These are phyloP conservation scores for Rutstroemia sydowiana DNA, from an alignment of 2,329 filamentous ascomycete genomes.

Conservation along the genomic window DNA sequence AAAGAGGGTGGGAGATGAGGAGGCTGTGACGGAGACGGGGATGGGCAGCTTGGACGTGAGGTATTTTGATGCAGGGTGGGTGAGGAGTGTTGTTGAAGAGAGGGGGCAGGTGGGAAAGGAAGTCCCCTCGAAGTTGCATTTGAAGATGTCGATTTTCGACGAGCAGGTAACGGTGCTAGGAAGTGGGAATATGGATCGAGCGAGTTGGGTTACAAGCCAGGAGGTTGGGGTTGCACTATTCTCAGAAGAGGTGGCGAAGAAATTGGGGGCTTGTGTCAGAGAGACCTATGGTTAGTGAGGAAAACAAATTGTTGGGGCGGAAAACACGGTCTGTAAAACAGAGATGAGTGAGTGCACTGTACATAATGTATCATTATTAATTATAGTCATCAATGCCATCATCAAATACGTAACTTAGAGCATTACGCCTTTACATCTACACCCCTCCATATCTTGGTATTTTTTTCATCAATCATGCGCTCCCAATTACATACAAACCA, in stretches of 20 bases:
- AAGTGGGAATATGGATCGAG: constrained; percentile 77
- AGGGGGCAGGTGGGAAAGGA: constrained; percentile 9
- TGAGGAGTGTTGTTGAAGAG: constrained; percentile 20
- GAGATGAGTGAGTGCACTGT: no score
- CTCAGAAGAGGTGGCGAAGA: constrained; percentile 32
- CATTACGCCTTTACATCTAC: no score
- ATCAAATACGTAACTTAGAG: no score
- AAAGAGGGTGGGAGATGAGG: constrained; percentile 10
- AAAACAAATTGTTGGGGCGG: neutral
- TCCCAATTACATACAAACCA: no score
- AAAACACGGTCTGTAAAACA: no score
- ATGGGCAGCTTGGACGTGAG: constrained; percentile 21
- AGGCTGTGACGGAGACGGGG: constrained; percentile 13
- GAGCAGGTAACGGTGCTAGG: constrained; percentile 60
- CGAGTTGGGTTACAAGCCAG: constrained; percentile 82
- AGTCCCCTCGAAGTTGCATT: constrained; percentile 61
- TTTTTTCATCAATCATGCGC: neutral
- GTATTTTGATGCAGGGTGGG: constrained; percentile 25
- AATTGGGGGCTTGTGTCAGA: constrained; percentile 12
- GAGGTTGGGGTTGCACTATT: constrained; percentile 63
- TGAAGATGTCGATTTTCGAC: constrained; percentile 73
- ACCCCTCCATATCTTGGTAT: neutral
- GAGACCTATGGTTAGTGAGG: constrained; percentile 4
- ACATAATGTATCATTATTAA: no score
- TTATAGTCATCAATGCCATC: no score